Evolutionary conservation across 2,329 filamentous ascomycete species (phyloP), one percentile per base, ranked within the genome.

Genomic region (Neobulgaria alba): DNA sequence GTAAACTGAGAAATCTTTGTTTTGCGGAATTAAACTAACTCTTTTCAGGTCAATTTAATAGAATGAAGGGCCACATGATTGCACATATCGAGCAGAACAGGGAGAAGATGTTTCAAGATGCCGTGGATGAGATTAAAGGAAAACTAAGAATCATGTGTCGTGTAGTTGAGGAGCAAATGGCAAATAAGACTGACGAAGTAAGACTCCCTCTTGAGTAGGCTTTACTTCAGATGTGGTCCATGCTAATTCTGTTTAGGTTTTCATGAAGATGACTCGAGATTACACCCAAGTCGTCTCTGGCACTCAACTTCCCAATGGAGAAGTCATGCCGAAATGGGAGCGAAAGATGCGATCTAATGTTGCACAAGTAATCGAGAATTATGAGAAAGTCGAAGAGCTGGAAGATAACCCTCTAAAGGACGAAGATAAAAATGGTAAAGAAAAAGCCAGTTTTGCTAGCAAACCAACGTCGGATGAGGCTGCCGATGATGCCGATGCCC

Each of bases 11-110:
- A 31, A 5, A 5, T 31, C n/a, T 31, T 5, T 53, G 48, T 46
- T 54, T 29, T 17, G 5, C 16, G 23, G n/a, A n/a, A n/a, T n/a
- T n/a, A n/a, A n/a, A n/a, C n/a, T n/a, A n/a, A n/a, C n/a, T n/a
- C n/a, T n/a, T n/a, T 2, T 3, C 29, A 0, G 73, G 75, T 2
- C 61, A 55, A 9, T 76, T 61, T 52, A 57, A 42, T 26, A 65
- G 73, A 2, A 79, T 79, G 69, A 77, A 75, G 47, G 42, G 35
- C 0, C 46, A 60, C 18, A 75, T 79, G 71, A 40, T 40, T 0
- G 31, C 48, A 0, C 64, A 76, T 39, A 63, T 79, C 1, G 56
- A 65, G 0, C 29, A 36, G 0, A 38, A 56, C 3, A 64, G 67
- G 2, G 45, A 60, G 9, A 50, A 45, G 1, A 79, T 79, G 73